Conservation (phyloP, 768 basidiomycete genomes). For the Trametes villosa region DNA sequence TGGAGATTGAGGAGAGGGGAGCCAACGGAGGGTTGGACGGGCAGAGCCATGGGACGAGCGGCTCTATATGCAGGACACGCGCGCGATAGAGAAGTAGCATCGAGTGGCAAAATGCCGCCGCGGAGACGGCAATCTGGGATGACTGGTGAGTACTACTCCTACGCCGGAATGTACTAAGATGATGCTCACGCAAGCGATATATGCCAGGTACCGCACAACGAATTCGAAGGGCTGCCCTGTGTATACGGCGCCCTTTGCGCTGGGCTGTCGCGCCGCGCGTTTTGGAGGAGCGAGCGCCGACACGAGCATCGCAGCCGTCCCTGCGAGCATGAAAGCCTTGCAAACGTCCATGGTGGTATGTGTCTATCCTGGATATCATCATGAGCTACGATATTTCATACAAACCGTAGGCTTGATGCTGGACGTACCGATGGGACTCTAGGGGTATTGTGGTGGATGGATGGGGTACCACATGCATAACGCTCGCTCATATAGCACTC, state of each 20-base stretch:
- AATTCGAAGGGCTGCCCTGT: background rate
- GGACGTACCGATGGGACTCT: too few relatives aligned
- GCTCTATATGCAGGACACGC: background rate
- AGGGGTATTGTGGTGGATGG: too few relatives aligned
- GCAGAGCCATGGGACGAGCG: background rate
- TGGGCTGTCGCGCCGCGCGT: slow-evolving; percentile 23
- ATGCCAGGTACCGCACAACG: background rate
- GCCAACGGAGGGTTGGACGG: background rate
- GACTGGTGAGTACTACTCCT: background rate
- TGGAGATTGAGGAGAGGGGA: background rate
- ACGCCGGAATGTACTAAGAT: background rate
- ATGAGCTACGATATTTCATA: too few relatives aligned
- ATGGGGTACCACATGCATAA: too few relatives aligned
- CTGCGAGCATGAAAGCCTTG: too few relatives aligned
- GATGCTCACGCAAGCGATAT: background rate
- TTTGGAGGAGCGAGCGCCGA: background rate
- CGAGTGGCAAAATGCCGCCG: background rate
- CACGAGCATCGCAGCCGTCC: background rate
- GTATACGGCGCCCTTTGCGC: background rate
- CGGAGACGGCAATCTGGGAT: background rate
- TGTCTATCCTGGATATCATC: too few relatives aligned
- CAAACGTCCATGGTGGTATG: too few relatives aligned
- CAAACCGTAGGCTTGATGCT: too few relatives aligned
- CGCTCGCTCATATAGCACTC: too few relatives aligned
- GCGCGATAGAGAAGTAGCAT: background rate